phyloP scores from a whole-genome alignment of 2,329 filamentous ascomycete genomes.

The Epichloe elymi region DNA sequence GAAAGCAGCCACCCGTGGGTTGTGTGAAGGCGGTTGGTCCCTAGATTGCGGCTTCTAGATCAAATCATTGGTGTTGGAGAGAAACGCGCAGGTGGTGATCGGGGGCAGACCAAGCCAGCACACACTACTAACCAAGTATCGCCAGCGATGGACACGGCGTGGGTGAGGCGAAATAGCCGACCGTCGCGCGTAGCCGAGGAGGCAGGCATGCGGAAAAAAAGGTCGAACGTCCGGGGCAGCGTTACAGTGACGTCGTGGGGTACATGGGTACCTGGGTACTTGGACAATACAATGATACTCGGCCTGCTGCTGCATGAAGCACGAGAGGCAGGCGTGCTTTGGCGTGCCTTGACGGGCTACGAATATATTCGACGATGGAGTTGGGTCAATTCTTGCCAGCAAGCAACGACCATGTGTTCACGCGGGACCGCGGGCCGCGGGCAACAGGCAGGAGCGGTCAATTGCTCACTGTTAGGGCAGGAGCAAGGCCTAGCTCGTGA shows the following conservation, averaged over 20 bases:
- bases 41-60: neutral
- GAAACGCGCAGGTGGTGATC: conserved; percentile 2
- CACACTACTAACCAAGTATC: neutral
- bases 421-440: neutral
- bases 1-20: conserved; percentile 14
- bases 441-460: neutral
- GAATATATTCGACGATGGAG: neutral
- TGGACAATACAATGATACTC: neutral
- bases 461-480: neutral
- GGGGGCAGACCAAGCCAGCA: neutral
- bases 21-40: neutral
- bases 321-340: neutral
- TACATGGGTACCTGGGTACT: neutral
- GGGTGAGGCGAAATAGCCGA: conserved; percentile 2
- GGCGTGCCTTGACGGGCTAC: too few species aligned
- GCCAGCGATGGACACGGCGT: neutral
- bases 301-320: neutral
- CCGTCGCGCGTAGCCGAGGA: conserved; percentile 3
- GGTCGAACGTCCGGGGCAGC: neutral
- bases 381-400: neutral
- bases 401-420: neutral
- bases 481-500: neutral
- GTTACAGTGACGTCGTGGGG: neutral
- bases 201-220: neutral
- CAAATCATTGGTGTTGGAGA: neutral